Evolutionary conservation across 2,329 filamentous ascomycete genomes (phyloP), one percentile per base, ranked within the genome.

Genomic region (Aspergillus brunneoviolaceus): DNA sequence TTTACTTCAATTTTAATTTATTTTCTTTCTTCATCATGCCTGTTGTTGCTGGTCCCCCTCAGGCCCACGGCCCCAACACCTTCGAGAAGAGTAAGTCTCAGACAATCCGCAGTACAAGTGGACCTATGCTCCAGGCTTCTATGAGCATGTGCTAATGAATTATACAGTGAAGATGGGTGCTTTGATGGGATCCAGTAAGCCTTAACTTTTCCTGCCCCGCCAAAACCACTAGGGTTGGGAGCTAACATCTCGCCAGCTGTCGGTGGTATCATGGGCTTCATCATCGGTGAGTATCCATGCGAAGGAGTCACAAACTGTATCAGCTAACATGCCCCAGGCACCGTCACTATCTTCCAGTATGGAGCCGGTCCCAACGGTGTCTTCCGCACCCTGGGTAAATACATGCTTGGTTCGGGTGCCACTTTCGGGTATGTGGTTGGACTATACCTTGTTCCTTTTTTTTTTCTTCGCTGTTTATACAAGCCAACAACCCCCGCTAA

Each of bases 241-340:
- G 52, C 56, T 62, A 59, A 60, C 39, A 19, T 49, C 49, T 56
- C 48, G 62, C 14, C 70, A 98, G 95, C 92, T 78, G 95, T 99
- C 63, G 95, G 95, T 63, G 83, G 91, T 55, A 96, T 96, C 75
- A 97, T 99, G 79, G 95, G 95, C 65, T 98, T 99, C 82, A 96
- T 99, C 71, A 96, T 95, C 70, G 95, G 94, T 96, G 82, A 54
- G 82, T 70, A 58, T 49, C 35, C 7, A 29, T 21, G 25, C n/a
- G 5, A 27, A 29, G 4, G 39, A 4, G 14, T 12, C 14, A 16
- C 10, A 3, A 9, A 39, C 16, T 31, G 7, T 9, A n/a, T 10
- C 51, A 47, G 48, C 62, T 61, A 56, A 65, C 31, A 19, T 31
- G 60, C 21, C 53, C 9, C 63, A 96, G 92, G 92, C 75, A 91